These are phyloP conservation scores for Hypericum androsaemum DNA, from an alignment of 345 rosid genomes.

Conservation along the genomic window DNA sequence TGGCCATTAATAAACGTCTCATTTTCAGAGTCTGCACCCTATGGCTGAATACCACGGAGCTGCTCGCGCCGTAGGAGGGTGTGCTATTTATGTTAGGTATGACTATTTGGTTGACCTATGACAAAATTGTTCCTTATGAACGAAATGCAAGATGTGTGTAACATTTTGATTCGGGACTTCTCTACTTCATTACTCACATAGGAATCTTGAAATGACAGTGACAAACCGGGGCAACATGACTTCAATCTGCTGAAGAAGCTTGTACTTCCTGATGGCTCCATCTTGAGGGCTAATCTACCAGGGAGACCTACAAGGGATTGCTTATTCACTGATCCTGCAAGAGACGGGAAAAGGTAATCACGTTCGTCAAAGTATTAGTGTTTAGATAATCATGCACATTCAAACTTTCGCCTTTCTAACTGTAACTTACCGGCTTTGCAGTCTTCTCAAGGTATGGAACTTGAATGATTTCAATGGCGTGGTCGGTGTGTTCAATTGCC, in stretches of 20 bases:
- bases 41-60: constrained; percentile 74
- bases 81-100: constrained; percentile 55
- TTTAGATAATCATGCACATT: background rate
- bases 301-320: constrained; percentile 65
- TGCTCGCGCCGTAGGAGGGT: constrained; percentile 56
- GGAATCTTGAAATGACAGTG: constrained; percentile 22
- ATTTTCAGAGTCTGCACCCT: constrained; percentile 48
- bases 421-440: constrained; percentile 13
- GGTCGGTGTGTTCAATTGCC: constrained; percentile 54
- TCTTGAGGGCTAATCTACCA: constrained; percentile 59
- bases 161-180: no score
- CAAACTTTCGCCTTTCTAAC: background rate
- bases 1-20: constrained; percentile 1
- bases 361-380: background rate
- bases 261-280: constrained; percentile 59
- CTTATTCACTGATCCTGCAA: constrained; percentile 51
- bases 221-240: constrained; percentile 63
- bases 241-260: constrained; percentile 50
- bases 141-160: background rate
- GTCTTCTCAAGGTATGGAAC: constrained; percentile 61
- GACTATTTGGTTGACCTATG: constrained; percentile 1
- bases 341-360: constrained; percentile 49
- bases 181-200: background rate
- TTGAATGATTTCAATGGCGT: constrained; percentile 49
- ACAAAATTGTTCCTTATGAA: background rate